phyloP scores from a whole-genome alignment of 2,329 filamentous ascomycete genomes.

The Didymella sp. region DNA sequence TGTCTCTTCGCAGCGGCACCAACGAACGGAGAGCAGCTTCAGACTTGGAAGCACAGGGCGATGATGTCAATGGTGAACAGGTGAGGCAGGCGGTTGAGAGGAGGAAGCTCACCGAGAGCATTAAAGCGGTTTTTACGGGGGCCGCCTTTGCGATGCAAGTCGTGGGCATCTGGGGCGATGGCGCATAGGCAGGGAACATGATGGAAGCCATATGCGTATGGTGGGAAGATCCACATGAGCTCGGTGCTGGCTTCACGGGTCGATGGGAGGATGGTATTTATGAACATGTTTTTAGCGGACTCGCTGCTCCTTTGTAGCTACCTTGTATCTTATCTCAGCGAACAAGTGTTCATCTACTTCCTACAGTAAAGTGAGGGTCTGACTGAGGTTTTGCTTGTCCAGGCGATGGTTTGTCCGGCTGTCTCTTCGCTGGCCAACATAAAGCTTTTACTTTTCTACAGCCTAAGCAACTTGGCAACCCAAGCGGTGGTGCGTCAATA shows the following conservation, averaged over 20 bases:
- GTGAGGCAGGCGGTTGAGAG: constrained; percentile 56
- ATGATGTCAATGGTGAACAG: constrained; percentile 58
- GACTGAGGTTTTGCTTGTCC: too few relatives aligned
- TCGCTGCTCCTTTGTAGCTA: constrained; percentile 5
- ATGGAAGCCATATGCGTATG: neutral
- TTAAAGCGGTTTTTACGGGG: constrained; percentile 53
- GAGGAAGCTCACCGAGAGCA: constrained; percentile 52
- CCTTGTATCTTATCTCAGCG: constrained; percentile 6
- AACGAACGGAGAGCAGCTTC: constrained; percentile 34
- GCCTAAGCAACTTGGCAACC: neutral
- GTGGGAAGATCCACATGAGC: neutral
- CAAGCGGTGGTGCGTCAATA: neutral
- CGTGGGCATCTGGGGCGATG: constrained; percentile 60
- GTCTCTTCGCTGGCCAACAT: neutral
- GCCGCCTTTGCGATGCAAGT: constrained; percentile 56
- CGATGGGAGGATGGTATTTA: neutral
- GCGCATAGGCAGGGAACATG: constrained; percentile 26
- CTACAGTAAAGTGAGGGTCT: neutral
- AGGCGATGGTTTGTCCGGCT: neutral
- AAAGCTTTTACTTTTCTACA: neutral
- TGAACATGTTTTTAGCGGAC: neutral
- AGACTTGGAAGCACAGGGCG: constrained; percentile 45
- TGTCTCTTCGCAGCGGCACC: constrained; percentile 32
- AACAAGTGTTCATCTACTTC: neutral
- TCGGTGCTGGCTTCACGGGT: neutral